Base-by-base conservation (phyloP, 2,329 filamentous ascomycete species). In the Kalaharituber pfeilii region DNA sequence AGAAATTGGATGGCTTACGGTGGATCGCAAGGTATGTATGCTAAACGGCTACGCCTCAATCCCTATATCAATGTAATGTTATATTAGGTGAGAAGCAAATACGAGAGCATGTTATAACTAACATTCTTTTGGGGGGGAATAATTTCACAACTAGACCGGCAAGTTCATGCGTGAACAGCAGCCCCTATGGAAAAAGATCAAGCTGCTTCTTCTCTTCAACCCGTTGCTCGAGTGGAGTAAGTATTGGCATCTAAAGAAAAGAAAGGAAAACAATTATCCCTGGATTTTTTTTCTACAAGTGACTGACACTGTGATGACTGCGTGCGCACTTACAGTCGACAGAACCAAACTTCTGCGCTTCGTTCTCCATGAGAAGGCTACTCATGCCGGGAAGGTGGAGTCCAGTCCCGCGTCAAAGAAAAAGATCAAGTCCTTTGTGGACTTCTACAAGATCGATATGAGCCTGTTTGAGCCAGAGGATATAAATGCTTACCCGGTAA, bases 191-290 rank as follows among this genome's bases (percentile, higher is more conserved):
- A 69, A 71, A 60, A 71, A 71, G 52, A 20, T 70, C 18, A 70
- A 69, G 56, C 60, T 72, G 4, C 58, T 70, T 3, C 24, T 71
- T 0, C 64, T 72, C 6, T 71, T 71, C 63, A 72, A 70, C 53
- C 68, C 66, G 1, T 44, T 68, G 1, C 66, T 62, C 5, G 69
- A 69, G 63, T 71, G 67, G 69, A 63, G 33, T 39, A 39, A 15
- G 33, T 39, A 39, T 18, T 39, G 27, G n/a, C 20, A 39, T 8
- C 33, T 18, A 39, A 39, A n/a, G n/a, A n/a, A n/a, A n/a, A n/a
- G n/a, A n/a, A n/a, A 24, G 8, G 2, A 25, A 11, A 11, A 39
- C n/a, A 11, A 39, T 11, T 39, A 11, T n/a, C n/a, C n/a, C n/a
- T n/a, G n/a, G n/a, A n/a, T n/a, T n/a, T n/a, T n/a, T n/a, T n/a